Conservation (phyloP, 208 protist species). For the Leishmania turanica region DNA sequence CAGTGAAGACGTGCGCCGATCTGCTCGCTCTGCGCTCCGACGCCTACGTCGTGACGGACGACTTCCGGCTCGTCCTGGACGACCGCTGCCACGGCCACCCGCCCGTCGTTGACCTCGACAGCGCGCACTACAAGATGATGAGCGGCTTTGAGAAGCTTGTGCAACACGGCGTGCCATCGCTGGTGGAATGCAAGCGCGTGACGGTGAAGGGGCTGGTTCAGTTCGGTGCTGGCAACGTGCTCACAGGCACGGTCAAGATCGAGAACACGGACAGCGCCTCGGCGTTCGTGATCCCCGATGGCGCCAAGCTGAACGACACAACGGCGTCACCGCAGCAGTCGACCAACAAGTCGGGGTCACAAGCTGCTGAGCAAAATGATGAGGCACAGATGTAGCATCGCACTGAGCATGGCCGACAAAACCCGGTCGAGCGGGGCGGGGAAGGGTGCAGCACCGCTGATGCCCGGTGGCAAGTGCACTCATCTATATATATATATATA, state of each 20-base stretch:
- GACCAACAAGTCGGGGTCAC: not conserved
- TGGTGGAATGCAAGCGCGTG: slow-evolving; percentile 64
- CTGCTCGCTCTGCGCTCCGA: slow-evolving; percentile 97
- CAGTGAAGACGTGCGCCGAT: slow-evolving; percentile 98
- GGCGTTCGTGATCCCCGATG: slow-evolving; percentile 42
- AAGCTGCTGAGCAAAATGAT: not conserved
- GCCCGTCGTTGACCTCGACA: slow-evolving; percentile 71
- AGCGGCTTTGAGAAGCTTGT: slow-evolving; percentile 63
- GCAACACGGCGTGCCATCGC: slow-evolving; percentile 60
- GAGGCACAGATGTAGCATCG: slow-evolving; percentile 5
- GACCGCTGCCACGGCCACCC: slow-evolving; percentile 53
- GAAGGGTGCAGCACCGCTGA: not conserved
- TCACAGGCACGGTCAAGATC: slow-evolving; percentile 74
- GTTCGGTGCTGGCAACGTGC: slow-evolving; percentile 56
- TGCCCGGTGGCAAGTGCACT: not conserved
- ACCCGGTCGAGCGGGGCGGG: not conserved
- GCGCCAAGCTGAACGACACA: slow-evolving; percentile 53
- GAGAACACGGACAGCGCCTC: slow-evolving; percentile 42
- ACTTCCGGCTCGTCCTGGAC: slow-evolving; percentile 62
- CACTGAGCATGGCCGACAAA: not conserved
- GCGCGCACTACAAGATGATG: slow-evolving; percentile 79
- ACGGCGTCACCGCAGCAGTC: slow-evolving; percentile 20
- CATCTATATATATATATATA: no score
- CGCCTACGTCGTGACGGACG: slow-evolving; percentile 86
- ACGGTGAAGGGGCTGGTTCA: slow-evolving; percentile 59